Evolutionary conservation across 805 yeast genomes (phyloP).

Genomic region (Yarrowia sp.): DNA sequence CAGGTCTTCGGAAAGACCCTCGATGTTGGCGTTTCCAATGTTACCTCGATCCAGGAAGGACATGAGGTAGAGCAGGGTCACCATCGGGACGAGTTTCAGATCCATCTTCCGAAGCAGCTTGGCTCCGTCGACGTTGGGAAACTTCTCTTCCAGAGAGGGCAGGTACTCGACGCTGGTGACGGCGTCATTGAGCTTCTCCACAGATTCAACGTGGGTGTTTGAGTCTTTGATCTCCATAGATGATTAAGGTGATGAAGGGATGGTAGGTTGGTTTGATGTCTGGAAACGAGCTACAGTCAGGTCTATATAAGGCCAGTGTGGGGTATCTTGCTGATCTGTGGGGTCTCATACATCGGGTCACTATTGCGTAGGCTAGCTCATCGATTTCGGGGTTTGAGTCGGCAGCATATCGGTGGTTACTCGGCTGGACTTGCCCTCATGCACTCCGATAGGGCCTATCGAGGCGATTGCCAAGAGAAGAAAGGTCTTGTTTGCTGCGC

Average conservation of each 20-base stretch:
- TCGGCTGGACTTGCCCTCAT: conserved; percentile 11
- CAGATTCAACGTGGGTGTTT: conserved; percentile 11
- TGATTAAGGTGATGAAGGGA: not conserved
- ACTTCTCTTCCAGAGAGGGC: conserved; percentile 37
- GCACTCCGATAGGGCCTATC: conserved; percentile 21
- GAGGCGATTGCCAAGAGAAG: conserved; percentile 20
- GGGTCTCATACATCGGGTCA: conserved; percentile 9
- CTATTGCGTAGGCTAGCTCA: not conserved
- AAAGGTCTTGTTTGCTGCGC: conserved; percentile 1
- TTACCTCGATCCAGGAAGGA: conserved; percentile 61
- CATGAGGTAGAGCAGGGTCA: conserved; percentile 57
- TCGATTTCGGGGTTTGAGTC: conserved; percentile 8
- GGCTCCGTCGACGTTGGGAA: conserved; percentile 40
- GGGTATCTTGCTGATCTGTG: conserved; percentile 33
- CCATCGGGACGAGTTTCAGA: conserved; percentile 55
- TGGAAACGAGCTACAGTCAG: no score
- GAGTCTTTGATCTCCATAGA: conserved; percentile 25
- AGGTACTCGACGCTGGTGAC: conserved; percentile 16
- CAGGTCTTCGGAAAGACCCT: conserved; percentile 56
- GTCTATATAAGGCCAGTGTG: conserved; percentile 11
- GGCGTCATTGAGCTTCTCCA: conserved; percentile 27
- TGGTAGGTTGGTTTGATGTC: not conserved
- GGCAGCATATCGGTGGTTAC: conserved; percentile 15
- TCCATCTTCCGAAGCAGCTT: conserved; percentile 53
- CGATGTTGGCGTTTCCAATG: conserved; percentile 61